These are phyloP conservation scores for Podaxis pistillaris DNA, from an alignment of 768 basidiomycete genomes.

Conservation along the genomic window DNA sequence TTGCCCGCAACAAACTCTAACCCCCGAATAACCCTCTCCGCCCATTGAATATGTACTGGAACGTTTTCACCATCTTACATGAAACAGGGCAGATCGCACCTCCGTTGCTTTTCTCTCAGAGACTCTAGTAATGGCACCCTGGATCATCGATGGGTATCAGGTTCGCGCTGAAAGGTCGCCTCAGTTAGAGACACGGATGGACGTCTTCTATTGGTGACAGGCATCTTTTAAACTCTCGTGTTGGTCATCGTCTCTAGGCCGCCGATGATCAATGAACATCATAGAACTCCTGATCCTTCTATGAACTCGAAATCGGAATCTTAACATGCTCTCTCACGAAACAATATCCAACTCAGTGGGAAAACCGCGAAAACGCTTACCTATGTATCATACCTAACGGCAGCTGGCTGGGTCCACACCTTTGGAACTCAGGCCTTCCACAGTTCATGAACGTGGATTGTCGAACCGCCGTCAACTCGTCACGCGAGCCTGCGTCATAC, in stretches of 20 bases:
- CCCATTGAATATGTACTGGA: not conserved
- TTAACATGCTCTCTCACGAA: slow-evolving; percentile 2
- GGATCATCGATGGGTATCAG: not conserved
- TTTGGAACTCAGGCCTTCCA: not conserved
- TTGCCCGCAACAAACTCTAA: not conserved
- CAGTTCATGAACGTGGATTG: not conserved
- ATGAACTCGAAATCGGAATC: not conserved
- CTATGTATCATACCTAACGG: slow-evolving; percentile 8
- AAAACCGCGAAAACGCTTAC: slow-evolving; percentile 3
- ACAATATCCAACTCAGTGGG: slow-evolving; percentile 10
- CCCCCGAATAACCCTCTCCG: not conserved
- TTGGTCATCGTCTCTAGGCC: not conserved
- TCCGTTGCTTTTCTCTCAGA: not conserved
- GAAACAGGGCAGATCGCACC: not conserved
- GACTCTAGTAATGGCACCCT: not conserved
- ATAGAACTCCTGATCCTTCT: slow-evolving; percentile 4
- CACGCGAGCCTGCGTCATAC: not conserved
- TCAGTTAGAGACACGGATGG: not conserved
- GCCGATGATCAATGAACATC: slow-evolving; percentile 4
- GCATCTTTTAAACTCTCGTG: not conserved
- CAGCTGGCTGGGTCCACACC: not conserved
- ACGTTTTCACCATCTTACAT: not conserved
- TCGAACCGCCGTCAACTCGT: not conserved
- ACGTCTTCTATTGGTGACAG: not conserved
- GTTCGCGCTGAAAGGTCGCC: not conserved